These are phyloP conservation scores for Durotheca rogersii DNA, from an alignment of 495 filamentous ascomycete species.

Conservation along the genomic window DNA sequence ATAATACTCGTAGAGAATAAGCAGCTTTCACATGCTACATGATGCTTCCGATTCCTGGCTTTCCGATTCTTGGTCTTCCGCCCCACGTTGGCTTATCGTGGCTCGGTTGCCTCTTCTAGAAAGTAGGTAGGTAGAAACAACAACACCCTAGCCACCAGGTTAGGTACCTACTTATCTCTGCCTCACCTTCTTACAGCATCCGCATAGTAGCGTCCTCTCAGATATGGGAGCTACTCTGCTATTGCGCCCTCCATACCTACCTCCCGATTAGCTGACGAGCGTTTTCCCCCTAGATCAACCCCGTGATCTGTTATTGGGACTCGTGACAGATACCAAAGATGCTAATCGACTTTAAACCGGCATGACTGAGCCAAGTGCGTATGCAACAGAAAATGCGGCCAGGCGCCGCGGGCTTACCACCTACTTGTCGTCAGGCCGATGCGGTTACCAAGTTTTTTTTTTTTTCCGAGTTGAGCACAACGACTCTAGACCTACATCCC, in stretches of 20 bases:
- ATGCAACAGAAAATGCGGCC: conserved; percentile 11
- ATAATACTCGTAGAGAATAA: too few species aligned
- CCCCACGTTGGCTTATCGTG: too few species aligned
- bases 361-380: conserved; percentile 7
- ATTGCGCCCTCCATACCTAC: not conserved
- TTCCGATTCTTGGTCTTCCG: too few species aligned
- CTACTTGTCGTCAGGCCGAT: conserved; percentile 23
- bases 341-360: conserved; percentile 13
- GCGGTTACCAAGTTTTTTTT: conserved; percentile 21
- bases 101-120: too few species aligned
- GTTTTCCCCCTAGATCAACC: conserved; percentile 14
- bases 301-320: conserved; percentile 14
- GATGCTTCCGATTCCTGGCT: too few species aligned
- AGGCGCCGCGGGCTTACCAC: conserved; percentile 10
- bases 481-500: too few species aligned
- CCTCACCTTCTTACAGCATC: conserved; percentile 6
- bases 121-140: too few species aligned
- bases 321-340: conserved; percentile 2
- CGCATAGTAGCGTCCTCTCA: not conserved
- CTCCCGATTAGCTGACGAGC: conserved; percentile 1
- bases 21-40: conserved; percentile 31
- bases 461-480: too few species aligned
- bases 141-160: too few species aligned
- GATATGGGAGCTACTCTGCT: conserved; percentile 2
- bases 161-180: too few species aligned